A percentile compares a stretch with the other conserved stretches of the same genome.
phyloP scores from a whole-genome alignment of 495 filamentous ascomycete species.

The Hypoxylon fragiforme region DNA sequence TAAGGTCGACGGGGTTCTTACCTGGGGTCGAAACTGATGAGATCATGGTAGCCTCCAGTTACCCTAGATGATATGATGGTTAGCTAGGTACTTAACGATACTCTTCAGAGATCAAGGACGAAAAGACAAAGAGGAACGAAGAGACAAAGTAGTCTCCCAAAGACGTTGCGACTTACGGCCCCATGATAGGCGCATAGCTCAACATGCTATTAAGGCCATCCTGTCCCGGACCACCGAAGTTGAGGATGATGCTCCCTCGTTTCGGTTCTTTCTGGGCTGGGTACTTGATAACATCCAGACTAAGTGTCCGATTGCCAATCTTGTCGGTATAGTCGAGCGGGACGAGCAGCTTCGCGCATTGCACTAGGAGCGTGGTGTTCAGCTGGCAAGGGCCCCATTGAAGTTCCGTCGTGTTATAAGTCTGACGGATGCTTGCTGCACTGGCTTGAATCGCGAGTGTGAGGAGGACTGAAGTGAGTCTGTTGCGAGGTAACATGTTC shows the following conservation, averaged over 20 bases:
- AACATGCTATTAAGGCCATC: conserved; percentile 23
- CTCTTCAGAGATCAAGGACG: neutral
- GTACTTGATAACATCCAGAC: conserved; percentile 41
- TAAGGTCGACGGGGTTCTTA: too few species aligned
- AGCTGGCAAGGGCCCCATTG: conserved; percentile 27
- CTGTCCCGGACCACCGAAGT: conserved; percentile 51
- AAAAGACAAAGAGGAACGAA: neutral
- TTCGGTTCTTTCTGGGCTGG: conserved; percentile 37
- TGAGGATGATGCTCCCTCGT: conserved; percentile 49
- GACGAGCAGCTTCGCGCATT: conserved; percentile 47
- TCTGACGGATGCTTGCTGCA: conserved; percentile 7
- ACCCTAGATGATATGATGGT: conserved; percentile 12
- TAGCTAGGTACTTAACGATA: neutral
- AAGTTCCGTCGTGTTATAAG: neutral
- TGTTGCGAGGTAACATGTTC: conserved; percentile 12
- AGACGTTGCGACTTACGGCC: conserved; percentile 7
- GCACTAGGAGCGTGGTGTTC: conserved; percentile 25
- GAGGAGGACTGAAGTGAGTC: conserved; percentile 1
- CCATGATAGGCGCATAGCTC: conserved; percentile 13
- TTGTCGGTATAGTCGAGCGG: conserved; percentile 49
- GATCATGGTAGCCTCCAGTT: conserved; percentile 45
- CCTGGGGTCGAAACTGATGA: conserved; percentile 48
- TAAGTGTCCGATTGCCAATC: conserved; percentile 32
- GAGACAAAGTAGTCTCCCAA: neutral
- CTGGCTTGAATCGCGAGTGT: conserved; percentile 8